phyloP scores from a whole-genome alignment of 306 rosid genomes.

The Prunus armeniaca region DNA sequence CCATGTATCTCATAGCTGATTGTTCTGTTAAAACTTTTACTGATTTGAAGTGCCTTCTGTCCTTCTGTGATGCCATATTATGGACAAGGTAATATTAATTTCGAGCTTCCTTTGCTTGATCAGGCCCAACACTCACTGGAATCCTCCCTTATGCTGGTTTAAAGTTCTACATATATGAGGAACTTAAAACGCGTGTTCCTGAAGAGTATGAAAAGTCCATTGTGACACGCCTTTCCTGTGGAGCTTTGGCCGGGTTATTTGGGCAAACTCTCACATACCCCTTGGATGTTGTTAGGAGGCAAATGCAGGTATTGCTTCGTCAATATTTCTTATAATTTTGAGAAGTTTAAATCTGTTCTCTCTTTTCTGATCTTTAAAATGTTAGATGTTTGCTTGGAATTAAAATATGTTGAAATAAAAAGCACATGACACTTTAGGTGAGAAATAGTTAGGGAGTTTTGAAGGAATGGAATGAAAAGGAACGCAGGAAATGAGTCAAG shows the following conservation, averaged over 20 bases:
- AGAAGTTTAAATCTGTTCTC: neutral
- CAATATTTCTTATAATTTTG: neutral
- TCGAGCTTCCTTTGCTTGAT: slow-evolving; percentile 19
- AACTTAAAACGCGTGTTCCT: slow-evolving; percentile 71
- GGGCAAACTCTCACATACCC: slow-evolving; percentile 98
- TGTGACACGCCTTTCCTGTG: slow-evolving; percentile 80
- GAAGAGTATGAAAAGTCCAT: slow-evolving; percentile 84
- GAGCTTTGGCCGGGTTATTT: slow-evolving; percentile 92
- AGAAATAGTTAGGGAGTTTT: neutral
- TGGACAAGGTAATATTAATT: neutral
- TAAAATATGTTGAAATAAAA: neutral
- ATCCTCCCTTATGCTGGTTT: slow-evolving; percentile 96
- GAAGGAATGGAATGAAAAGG: neutral
- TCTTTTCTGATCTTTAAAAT: neutral
- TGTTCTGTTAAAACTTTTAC: neutral
- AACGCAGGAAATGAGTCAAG: too few species aligned
- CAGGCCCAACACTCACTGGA: slow-evolving; percentile 90
- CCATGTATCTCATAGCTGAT: neutral
- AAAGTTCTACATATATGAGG: slow-evolving; percentile 83
- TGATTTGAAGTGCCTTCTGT: neutral
- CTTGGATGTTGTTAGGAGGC: slow-evolving; percentile 93
- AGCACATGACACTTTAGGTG: neutral
- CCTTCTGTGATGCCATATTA: neutral
- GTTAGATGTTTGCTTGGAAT: neutral
- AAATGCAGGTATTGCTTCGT: slow-evolving; percentile 74